Percentiles rank a stretch among this genome's conserved stretches.
Evolutionary conservation across 805 yeast species (phyloP).

Genomic region (Pichia sporocuriosa): DNA sequence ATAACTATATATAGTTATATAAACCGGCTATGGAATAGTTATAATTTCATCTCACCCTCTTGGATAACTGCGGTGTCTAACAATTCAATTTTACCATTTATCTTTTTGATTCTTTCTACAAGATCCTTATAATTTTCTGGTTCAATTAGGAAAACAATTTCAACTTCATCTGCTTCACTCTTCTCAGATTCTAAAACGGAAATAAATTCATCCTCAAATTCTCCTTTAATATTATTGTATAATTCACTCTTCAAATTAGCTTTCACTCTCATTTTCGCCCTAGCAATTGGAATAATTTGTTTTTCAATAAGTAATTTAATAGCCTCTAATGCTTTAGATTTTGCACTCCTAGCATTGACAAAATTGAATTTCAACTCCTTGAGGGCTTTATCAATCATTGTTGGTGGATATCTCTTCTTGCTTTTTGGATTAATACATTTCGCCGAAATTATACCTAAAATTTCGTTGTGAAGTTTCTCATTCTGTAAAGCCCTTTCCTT

Average conservation of each 20-base stretch:
- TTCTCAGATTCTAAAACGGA: constrained; percentile 12
- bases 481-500: constrained; percentile 83
- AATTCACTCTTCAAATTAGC: constrained; percentile 52
- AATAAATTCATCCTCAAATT: constrained; percentile 13
- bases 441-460: constrained; percentile 74
- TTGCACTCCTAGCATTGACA: constrained; percentile 51
- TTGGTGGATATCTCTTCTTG: constrained; percentile 87
- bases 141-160: constrained; percentile 17
- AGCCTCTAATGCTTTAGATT: constrained; percentile 87
- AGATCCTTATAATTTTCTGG: constrained; percentile 27
- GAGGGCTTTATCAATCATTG: constrained; percentile 86
- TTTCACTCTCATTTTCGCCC: constrained; percentile 89
- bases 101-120: constrained; percentile 35
- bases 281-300: constrained; percentile 85
- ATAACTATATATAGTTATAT: too few relatives aligned
- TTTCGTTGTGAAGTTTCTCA: constrained; percentile 49
- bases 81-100: constrained; percentile 37
- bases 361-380: constrained; percentile 73
- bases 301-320: constrained; percentile 67
- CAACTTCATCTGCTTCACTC: constrained; percentile 10
- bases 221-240: constrained; percentile 33
- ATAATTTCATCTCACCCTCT: constrained; percentile 15
- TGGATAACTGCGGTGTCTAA: constrained; percentile 32
- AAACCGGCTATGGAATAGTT: too few relatives aligned
- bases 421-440: constrained; percentile 89